phyloP scores from a whole-genome alignment of 306 rosid genomes.

The Prunus kanzakura region DNA sequence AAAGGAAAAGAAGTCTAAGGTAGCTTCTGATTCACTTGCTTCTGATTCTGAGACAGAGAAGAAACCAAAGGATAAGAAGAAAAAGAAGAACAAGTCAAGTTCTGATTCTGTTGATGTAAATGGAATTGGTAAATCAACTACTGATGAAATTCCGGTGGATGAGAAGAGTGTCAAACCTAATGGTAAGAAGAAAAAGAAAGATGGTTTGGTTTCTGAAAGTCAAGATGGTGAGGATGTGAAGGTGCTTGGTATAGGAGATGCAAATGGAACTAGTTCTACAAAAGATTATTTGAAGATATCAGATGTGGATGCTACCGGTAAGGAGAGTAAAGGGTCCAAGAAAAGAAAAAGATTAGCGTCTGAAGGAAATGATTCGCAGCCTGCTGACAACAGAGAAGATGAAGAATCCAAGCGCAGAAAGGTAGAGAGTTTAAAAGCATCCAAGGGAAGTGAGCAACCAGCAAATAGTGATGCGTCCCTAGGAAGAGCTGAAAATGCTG shows the following conservation, averaged over 20 bases:
- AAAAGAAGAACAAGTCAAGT: slow-evolving; percentile 42
- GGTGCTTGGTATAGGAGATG: slow-evolving; percentile 8
- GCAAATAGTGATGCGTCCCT: slow-evolving; percentile 17
- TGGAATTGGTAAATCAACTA: not conserved
- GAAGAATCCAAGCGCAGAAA: slow-evolving; percentile 64
- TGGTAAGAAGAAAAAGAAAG: slow-evolving; percentile 37
- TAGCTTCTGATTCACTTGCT: slow-evolving; percentile 34
- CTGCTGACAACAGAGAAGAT: slow-evolving; percentile 32
- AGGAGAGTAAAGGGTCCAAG: slow-evolving; percentile 52
- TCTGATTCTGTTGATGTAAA: slow-evolving; percentile 19
- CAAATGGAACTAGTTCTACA: slow-evolving; percentile 24
- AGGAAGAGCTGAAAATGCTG: slow-evolving; percentile 18
- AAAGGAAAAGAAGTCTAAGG: slow-evolving; percentile 53
- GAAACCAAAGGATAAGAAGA: slow-evolving; percentile 54
- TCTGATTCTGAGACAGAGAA: slow-evolving; percentile 42
- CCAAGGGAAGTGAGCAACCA: slow-evolving; percentile 30
- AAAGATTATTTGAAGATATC: slow-evolving; percentile 26
- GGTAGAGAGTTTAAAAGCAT: slow-evolving; percentile 32
- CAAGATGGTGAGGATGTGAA: slow-evolving; percentile 10
- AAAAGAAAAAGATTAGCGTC: slow-evolving; percentile 61
- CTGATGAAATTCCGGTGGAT: not conserved
- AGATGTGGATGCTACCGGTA: slow-evolving; percentile 25
- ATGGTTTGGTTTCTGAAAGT: slow-evolving; percentile 19
- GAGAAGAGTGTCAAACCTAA: slow-evolving; percentile 30
- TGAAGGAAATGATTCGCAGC: slow-evolving; percentile 42